phyloP scores from a whole-genome alignment of 306 rosid genomes.

The Alnus rubra region DNA sequence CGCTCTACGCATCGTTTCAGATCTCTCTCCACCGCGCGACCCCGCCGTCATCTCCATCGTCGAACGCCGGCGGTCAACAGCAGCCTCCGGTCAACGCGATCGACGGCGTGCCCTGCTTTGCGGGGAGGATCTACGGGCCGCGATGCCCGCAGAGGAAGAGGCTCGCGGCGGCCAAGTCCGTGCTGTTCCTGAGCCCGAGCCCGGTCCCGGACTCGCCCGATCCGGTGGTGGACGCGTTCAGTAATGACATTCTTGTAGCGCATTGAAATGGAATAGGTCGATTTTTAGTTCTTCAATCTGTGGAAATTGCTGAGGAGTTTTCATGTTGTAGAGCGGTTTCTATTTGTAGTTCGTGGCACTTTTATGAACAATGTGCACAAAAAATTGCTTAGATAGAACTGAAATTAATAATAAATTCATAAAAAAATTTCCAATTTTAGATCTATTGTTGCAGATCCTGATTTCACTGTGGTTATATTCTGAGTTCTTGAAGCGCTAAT shows the following conservation, averaged over 20 bases:
- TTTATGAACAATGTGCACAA: slow-evolving; percentile 1
- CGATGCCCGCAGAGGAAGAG: slow-evolving; percentile 74
- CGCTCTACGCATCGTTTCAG: slow-evolving; percentile 25
- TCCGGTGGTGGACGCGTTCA: slow-evolving; percentile 51
- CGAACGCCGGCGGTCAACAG: slow-evolving; percentile 18
- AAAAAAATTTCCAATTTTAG: slow-evolving; percentile 1
- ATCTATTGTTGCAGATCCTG: background rate
- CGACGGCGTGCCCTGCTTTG: slow-evolving; percentile 56
- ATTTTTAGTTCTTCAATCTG: background rate
- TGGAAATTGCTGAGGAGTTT: background rate
- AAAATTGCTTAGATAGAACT: slow-evolving; percentile 30
- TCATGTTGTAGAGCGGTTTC: slow-evolving; percentile 37
- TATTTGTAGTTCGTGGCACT: slow-evolving; percentile 31
- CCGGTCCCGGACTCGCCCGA: slow-evolving; percentile 51
- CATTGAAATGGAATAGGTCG: slow-evolving; percentile 35
- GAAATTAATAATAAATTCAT: slow-evolving; percentile 7
- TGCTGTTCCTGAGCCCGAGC: slow-evolving; percentile 32
- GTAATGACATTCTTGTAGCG: slow-evolving; percentile 53
- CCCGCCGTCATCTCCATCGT: slow-evolving; percentile 29
- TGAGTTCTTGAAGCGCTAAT: background rate
- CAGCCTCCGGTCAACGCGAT: slow-evolving; percentile 19
- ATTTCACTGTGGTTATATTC: background rate
- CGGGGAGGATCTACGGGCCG: slow-evolving; percentile 52
- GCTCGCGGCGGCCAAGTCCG: slow-evolving; percentile 62
- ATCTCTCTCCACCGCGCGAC: slow-evolving; percentile 36